Percentiles rank a stretch among this genome's conserved stretches.
These are phyloP conservation scores for Tulasnella sp. DNA, from an alignment of 768 basidiomycete species.

Conservation along the genomic window DNA sequence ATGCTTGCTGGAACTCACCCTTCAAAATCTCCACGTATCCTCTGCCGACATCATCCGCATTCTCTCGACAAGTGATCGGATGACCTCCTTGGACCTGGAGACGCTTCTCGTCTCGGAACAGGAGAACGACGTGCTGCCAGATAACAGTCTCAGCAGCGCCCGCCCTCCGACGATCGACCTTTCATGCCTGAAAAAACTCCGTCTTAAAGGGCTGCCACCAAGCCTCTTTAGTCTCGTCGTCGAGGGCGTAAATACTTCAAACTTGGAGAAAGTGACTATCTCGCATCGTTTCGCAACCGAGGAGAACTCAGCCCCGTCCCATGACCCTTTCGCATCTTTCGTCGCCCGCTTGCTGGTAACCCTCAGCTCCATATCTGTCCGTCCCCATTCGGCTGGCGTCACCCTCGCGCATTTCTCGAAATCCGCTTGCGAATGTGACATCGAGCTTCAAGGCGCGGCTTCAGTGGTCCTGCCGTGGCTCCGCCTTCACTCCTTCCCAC, in stretches of 20 bases:
- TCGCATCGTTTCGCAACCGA: not conserved
- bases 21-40: not conserved
- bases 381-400: not conserved
- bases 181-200: not conserved
- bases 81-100: not conserved
- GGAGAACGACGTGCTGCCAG: not conserved
- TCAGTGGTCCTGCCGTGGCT: not conserved
- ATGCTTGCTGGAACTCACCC: too few species aligned
- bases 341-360: not conserved
- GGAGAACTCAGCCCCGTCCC: not conserved
- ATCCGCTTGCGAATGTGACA: not conserved
- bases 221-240: not conserved
- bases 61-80: not conserved
- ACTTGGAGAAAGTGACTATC: not conserved
- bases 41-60: not conserved
- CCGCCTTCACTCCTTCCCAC: not conserved
- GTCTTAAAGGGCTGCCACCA: not conserved
- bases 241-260: not conserved
- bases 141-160: not conserved
- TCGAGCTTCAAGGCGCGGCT: not conserved
- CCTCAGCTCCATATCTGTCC: not conserved
- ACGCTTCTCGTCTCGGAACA: not conserved
- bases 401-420: not conserved
- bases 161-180: not conserved
- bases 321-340: not conserved